Evolutionary conservation across 1,284 basidiomycete species (phyloP).

Genomic region (Naganishia albida): DNA sequence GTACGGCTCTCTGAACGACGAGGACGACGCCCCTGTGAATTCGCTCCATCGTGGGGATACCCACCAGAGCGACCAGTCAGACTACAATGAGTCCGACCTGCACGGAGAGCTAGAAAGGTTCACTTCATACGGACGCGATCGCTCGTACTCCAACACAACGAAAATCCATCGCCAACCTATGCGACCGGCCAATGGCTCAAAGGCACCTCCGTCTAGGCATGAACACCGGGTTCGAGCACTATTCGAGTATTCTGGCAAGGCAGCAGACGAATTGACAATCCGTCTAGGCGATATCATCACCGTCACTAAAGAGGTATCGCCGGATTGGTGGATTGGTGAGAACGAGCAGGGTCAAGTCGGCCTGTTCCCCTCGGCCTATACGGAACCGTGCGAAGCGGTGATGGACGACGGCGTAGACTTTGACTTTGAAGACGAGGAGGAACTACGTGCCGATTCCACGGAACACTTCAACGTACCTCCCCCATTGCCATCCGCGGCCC

Average conservation of each 20-base stretch:
- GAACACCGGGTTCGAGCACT: constrained; percentile 62
- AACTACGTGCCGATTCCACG: neutral
- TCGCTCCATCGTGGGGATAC: constrained; percentile 1
- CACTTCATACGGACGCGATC: constrained; percentile 14
- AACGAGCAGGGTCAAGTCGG: constrained; percentile 64
- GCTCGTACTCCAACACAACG: constrained; percentile 23
- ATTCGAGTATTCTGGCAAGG: constrained; percentile 69
- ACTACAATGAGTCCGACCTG: constrained; percentile 12
- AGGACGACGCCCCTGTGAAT: constrained; percentile 34
- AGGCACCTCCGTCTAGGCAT: constrained; percentile 39
- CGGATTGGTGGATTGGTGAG: constrained; percentile 84
- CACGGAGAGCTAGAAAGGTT: constrained; percentile 10
- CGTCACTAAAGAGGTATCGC: constrained; percentile 72
- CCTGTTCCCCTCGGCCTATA: constrained; percentile 73
- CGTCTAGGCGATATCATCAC: constrained; percentile 69
- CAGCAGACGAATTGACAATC: constrained; percentile 71
- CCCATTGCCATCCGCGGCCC: neutral
- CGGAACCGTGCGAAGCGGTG: constrained; percentile 56
- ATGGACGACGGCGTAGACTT: constrained; percentile 7
- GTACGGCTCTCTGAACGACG: constrained; percentile 55
- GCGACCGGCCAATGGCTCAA: neutral
- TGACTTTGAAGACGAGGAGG: constrained; percentile 1
- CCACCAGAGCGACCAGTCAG: constrained; percentile 17
- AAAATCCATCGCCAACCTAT: constrained; percentile 18
- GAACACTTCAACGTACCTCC: constrained; percentile 4